Conservation (phyloP, 805 yeast genomes). For the Hanseniaspora valbyensis region DNA sequence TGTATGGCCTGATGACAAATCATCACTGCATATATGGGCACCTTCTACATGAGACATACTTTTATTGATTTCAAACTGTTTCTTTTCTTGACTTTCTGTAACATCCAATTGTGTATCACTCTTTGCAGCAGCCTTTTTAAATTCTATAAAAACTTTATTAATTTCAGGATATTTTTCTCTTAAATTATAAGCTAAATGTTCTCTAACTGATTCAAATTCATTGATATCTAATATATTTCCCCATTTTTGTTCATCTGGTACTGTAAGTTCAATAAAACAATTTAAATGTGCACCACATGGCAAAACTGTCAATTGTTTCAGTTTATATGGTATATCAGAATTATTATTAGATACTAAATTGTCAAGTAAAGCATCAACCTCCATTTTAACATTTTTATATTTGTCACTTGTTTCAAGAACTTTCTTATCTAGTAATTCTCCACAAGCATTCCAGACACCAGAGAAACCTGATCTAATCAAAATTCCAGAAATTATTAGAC, state of each 20-base stretch:
- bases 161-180: background rate
- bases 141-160: conserved; percentile 3
- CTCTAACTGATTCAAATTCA: conserved; percentile 35
- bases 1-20: background rate
- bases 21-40: conserved; percentile 7
- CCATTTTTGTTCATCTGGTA: conserved; percentile 36
- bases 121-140: background rate
- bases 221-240: conserved; percentile 33
- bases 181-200: conserved; percentile 20
- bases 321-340: conserved; percentile 29
- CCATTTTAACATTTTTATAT: conserved; percentile 34
- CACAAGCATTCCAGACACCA: conserved; percentile 57
- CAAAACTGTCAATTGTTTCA: conserved; percentile 38
- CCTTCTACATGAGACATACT: conserved; percentile 2
- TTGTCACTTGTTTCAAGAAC: conserved; percentile 41
- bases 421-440: conserved; percentile 70
- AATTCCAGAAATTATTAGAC: conserved; percentile 68
- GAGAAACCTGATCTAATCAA: conserved; percentile 76
- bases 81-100: background rate
- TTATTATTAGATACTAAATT: conserved; percentile 35
- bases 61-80: conserved; percentile 1
- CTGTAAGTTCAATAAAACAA: conserved; percentile 29
- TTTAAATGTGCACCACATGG: conserved; percentile 49
- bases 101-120: background rate
- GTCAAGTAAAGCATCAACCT: conserved; percentile 29